Conservation (phyloP, 495 filamentous ascomycete genomes). For the Penicillium bovifimosum region DNA sequence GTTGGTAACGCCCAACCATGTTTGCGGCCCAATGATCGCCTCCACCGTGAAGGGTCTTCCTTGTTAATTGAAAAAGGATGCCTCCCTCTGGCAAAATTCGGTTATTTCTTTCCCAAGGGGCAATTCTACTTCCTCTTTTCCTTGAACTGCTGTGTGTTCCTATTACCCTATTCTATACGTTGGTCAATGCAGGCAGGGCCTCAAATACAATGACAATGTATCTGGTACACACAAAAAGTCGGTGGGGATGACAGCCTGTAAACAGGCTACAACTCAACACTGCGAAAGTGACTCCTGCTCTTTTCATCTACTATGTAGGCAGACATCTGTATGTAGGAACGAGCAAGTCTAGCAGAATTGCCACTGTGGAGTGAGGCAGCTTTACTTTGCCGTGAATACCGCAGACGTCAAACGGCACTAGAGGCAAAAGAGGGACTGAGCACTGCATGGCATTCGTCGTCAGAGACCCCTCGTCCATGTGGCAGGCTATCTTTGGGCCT, state of each 20-base stretch:
- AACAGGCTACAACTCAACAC: background rate
- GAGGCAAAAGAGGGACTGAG: slow-evolving; percentile 6
- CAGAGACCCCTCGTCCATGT: slow-evolving; percentile 11
- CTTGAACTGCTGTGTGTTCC: background rate
- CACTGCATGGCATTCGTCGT: slow-evolving; percentile 5
- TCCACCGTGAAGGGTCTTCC: slow-evolving; percentile 10
- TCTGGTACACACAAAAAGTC: slow-evolving; percentile 18
- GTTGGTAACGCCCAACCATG: slow-evolving; percentile 13
- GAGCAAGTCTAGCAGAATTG: slow-evolving; percentile 3
- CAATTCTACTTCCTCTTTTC: background rate
- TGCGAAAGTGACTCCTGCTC: background rate
- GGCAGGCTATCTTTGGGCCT: slow-evolving; percentile 18
- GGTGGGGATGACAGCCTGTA: slow-evolving; percentile 22
- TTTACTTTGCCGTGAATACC: background rate
- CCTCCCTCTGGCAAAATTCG: background rate
- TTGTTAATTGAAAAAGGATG: background rate
- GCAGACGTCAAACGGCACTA: slow-evolving; percentile 4
- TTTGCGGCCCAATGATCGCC: slow-evolving; percentile 28
- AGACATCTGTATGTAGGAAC: background rate
- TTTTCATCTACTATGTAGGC: background rate
- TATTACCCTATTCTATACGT: background rate
- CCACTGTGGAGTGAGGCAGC: slow-evolving; percentile 13
- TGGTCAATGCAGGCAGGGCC: background rate
- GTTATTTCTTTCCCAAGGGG: background rate
- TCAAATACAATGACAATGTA: slow-evolving; percentile 19